Evolutionary conservation across 129 eudicot genomes (phyloP).

Genomic region (Centrapalus pauciflorus): DNA sequence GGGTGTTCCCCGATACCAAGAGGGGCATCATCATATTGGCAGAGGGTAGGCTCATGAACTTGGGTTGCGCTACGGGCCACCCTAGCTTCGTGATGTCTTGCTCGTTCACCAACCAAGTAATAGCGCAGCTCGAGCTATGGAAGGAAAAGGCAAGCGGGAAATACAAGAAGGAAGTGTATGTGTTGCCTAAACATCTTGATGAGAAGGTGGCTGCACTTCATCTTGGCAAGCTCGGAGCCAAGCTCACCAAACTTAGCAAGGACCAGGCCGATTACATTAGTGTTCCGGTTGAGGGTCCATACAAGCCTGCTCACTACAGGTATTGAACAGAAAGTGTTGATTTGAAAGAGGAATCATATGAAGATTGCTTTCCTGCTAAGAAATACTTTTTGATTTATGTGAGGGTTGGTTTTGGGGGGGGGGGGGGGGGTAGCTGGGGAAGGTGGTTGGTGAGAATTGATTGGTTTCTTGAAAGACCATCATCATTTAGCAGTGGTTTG

Average conservation of each 20-base stretch:
- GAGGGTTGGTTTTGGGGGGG: neutral
- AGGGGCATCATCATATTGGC: conserved; percentile 30
- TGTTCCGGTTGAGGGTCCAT: conserved; percentile 44
- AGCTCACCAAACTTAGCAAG: conserved; percentile 38
- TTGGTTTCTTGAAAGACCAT: conserved; percentile 7
- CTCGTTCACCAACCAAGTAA: conserved; percentile 48
- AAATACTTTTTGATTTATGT: neutral
- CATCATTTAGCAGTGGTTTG: neutral
- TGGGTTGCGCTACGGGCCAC: conserved; percentile 51
- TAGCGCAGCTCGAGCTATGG: conserved; percentile 49
- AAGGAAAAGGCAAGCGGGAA: conserved; percentile 35
- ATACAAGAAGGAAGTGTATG: conserved; percentile 43
- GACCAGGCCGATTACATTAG: conserved; percentile 48
- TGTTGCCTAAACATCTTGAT: conserved; percentile 46
- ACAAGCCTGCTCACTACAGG: conserved; percentile 53
- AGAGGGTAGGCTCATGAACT: conserved; percentile 41
- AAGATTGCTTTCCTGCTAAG: neutral
- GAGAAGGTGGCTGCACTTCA: conserved; percentile 53
- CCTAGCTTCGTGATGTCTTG: conserved; percentile 60
- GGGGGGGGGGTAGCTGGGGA: neutral
- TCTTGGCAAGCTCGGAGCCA: conserved; percentile 51
- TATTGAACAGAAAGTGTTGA: conserved; percentile 16
- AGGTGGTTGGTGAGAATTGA: conserved; percentile 12
- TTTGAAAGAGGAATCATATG: neutral
- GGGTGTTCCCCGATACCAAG: conserved; percentile 42